These are phyloP conservation scores for Ogataea degrootiae DNA, from an alignment of 805 yeast genomes.

Conservation along the genomic window DNA sequence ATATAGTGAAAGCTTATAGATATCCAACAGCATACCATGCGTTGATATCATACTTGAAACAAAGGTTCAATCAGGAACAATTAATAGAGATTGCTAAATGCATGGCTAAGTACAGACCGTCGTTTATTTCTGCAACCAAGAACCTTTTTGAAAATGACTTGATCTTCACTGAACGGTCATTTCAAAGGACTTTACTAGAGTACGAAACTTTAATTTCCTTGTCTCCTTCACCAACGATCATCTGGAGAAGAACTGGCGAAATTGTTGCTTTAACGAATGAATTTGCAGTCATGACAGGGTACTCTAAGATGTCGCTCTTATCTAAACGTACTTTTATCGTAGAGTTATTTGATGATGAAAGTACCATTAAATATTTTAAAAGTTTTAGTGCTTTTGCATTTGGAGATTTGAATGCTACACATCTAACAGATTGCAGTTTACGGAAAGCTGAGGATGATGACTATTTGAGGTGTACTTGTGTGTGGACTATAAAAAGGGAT, in stretches of 20 bases:
- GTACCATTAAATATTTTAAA: conserved; percentile 67
- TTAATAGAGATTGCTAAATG: conserved; percentile 44
- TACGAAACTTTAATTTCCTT: conserved; percentile 49
- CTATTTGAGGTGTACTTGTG: conserved; percentile 59
- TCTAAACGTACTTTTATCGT: conserved; percentile 64
- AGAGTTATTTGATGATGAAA: conserved; percentile 77
- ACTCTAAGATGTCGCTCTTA: conserved; percentile 51
- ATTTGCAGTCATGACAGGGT: conserved; percentile 64
- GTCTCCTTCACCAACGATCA: conserved; percentile 73
- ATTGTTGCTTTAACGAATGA: conserved; percentile 76
- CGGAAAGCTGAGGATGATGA: conserved; percentile 35
- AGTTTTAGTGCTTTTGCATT: conserved; percentile 70
- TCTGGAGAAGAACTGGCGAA: conserved; percentile 86
- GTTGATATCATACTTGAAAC: conserved; percentile 49
- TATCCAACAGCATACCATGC: conserved; percentile 63
- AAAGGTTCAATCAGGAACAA: conserved; percentile 40
- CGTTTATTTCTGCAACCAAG: conserved; percentile 72
- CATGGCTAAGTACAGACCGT: conserved; percentile 66
- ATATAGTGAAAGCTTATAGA: conserved; percentile 44
- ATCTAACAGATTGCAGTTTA: conserved; percentile 46
- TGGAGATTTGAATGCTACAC: conserved; percentile 53
- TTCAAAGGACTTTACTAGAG: conserved; percentile 54
- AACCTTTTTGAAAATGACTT: conserved; percentile 68
- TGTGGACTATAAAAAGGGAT: conserved; percentile 83
- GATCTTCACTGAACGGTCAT: conserved; percentile 54